Conservation (phyloP, 164 flowering plant species). For the Litsea cubeba region DNA sequence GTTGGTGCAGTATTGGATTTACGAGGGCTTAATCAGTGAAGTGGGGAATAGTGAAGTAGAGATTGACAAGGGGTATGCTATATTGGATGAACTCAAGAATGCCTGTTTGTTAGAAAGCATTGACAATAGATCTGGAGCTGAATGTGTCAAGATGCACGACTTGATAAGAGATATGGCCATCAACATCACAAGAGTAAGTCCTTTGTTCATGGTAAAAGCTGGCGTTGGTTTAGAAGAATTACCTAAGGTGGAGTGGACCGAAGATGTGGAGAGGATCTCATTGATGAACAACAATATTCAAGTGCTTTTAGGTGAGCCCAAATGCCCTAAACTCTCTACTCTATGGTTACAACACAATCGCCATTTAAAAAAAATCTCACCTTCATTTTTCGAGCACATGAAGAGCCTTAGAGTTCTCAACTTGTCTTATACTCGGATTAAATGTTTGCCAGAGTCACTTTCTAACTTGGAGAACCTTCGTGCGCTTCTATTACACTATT, state of each 20-base stretch:
- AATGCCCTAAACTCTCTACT: not conserved
- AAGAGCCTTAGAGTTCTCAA: not conserved
- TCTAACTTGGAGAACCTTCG: too few species aligned
- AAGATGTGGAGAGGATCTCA: slow-evolving; percentile 14
- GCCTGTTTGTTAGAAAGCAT: slow-evolving; percentile 15
- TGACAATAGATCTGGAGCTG: not conserved
- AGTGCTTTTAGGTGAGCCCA: not conserved
- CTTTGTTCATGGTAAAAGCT: slow-evolving; percentile 16
- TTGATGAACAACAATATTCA: slow-evolving; percentile 4
- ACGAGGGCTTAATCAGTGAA: slow-evolving; percentile 18
- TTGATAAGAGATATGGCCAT: slow-evolving; percentile 22
- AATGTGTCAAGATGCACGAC: slow-evolving; percentile 24
- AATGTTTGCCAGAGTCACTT: not conserved
- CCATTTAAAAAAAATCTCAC: slow-evolving; percentile 7
- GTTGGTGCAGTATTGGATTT: slow-evolving; percentile 20
- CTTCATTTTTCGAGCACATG: slow-evolving; percentile 1
- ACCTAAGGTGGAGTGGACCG: not conserved
- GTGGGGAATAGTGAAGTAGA: not conserved
- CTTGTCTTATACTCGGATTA: slow-evolving; percentile 1
- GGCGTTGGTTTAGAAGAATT: slow-evolving; percentile 6
- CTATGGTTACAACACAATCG: not conserved
- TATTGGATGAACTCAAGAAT: slow-evolving; percentile 17
- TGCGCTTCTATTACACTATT: not conserved
- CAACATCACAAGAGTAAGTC: not conserved
- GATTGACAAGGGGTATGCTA: slow-evolving; percentile 13